Base-by-base conservation (phyloP, 257 asterid species). In the Linderniella brevidens region DNA sequence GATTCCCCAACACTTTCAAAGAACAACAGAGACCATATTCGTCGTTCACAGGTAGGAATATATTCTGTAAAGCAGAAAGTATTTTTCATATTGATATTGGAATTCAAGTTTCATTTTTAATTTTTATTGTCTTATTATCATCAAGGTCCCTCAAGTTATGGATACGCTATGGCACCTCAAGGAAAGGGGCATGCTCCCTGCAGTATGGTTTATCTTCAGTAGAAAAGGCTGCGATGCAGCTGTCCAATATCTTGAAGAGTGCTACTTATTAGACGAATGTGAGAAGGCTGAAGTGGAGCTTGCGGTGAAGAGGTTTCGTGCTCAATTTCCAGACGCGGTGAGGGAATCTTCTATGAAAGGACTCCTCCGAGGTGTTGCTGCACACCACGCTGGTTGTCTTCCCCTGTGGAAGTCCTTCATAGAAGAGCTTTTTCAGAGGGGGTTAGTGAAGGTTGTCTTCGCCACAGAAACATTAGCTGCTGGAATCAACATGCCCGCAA, bases 401-500 rank as follows among this genome's bases (percentile, higher is more conserved):
- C 98, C 98, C 56, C 78, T 88, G 43, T 88, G 98, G 98, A 88
- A 88, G 66, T 78, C 94, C 13, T 88, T 88, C 63, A 69, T 88
- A 19, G 98, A 88, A 64, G 96, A 88, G 59, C 72, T 88, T 64
- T 88, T 88, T 51, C 93, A 85, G 58, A 77, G 69, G 52, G 96
- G 98, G 41, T 85, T 84, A 62, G 82, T 88, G 54, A 88, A 88
- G 68, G 96, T 84, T 60, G 98, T 88, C 58, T 88, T 88, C 60
- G 98, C 98, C 58, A 88, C 98, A 4, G 98, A 88, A 70, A 88
- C 98, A 38, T 95, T 88, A 52, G 98, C 98, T 62, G 98, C 98
- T 62, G 98, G 98, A 58, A 84, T 88, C 52, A 88, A 88, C 77
- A 88, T 88, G 98, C 98, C 98, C 57, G 98, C 98, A 17, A 72